These are phyloP conservation scores for Chlamydomonas incerta DNA, from an alignment of 139 green algal species.

Conservation along the genomic window DNA sequence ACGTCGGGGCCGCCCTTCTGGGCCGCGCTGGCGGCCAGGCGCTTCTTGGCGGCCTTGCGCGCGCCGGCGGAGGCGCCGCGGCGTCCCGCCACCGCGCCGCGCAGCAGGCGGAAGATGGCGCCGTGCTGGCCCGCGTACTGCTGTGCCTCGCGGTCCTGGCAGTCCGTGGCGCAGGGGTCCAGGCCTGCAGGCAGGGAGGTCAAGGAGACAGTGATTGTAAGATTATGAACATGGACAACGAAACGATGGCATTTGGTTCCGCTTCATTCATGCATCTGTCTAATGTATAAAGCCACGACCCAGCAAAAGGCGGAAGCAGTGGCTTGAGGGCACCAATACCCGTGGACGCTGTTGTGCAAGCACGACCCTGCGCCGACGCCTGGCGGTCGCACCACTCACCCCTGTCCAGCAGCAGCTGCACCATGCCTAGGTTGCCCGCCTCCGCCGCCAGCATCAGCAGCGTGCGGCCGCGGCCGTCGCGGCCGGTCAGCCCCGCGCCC, in stretches of 20 bases:
- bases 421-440: slow-evolving; percentile 28
- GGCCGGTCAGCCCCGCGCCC: neutral
- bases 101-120: slow-evolving; percentile 33
- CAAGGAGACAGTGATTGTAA: too few species aligned
- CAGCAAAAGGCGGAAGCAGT: too few species aligned
- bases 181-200: slow-evolving; percentile 14
- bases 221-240: too few species aligned
- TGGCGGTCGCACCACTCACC: neutral
- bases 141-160: slow-evolving; percentile 31
- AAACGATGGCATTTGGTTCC: too few species aligned
- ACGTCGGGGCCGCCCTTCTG: too few species aligned
- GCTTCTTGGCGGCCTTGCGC: too few species aligned
- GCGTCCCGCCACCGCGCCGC: slow-evolving; percentile 17
- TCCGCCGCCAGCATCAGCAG: slow-evolving; percentile 41
- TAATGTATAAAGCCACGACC: too few species aligned
- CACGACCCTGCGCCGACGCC: too few species aligned
- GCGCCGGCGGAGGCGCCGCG: neutral
- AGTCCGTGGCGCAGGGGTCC: slow-evolving; percentile 24
- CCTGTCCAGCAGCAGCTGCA: slow-evolving; percentile 37
- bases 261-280: too few species aligned
- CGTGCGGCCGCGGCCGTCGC: slow-evolving; percentile 20
- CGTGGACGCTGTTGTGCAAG: too few species aligned
- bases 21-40: too few species aligned
- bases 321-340: too few species aligned
- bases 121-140: slow-evolving; percentile 38